Percentiles rank a stretch among this genome's conserved stretches.
phyloP scores from a whole-genome alignment of 2,329 filamentous ascomycete genomes.

The Zymoseptoria tritici region DNA sequence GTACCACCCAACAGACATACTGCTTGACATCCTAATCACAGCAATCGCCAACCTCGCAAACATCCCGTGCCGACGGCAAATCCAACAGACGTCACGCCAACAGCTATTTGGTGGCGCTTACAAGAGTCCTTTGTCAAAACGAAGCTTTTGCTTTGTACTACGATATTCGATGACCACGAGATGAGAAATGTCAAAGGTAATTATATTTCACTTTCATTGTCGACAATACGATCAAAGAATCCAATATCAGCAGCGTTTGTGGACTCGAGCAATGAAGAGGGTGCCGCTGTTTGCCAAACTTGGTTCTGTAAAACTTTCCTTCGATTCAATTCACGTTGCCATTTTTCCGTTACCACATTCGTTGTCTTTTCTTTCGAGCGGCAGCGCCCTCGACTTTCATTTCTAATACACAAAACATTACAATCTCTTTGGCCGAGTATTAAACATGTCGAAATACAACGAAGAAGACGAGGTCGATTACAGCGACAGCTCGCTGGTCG shows the following conservation, averaged over 20 bases:
- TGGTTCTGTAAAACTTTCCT: background rate
- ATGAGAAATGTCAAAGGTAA: background rate
- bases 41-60: background rate
- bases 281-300: background rate
- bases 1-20: background rate
- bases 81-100: background rate
- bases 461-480: background rate
- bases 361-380: background rate
- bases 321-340: background rate
- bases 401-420: background rate
- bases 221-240: background rate
- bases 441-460: background rate
- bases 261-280: background rate
- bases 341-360: background rate
- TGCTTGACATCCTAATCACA: background rate
- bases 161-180: background rate
- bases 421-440: background rate
- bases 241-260: background rate
- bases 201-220: background rate
- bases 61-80: background rate
- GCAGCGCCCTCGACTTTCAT: background rate
- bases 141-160: background rate
- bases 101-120: background rate
- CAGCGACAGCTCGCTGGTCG: background rate
- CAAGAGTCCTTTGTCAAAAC: background rate